Conservation (phyloP, 2,329 filamentous ascomycete species). For the Podosphaera fusca region DNA sequence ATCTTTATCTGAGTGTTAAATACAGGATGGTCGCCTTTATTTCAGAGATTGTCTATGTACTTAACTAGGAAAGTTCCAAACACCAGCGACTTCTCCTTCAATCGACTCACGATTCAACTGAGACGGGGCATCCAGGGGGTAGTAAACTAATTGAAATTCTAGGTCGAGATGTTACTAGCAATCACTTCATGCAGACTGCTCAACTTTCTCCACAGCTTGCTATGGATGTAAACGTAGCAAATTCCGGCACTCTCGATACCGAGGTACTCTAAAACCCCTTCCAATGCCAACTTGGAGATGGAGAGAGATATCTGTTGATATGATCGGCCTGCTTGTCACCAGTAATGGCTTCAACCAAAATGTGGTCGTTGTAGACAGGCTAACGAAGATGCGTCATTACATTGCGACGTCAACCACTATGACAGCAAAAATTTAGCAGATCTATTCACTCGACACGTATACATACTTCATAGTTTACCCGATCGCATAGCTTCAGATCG, state of each 20-base stretch:
- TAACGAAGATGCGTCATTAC: neutral
- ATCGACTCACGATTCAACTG: neutral
- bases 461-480: constrained; percentile 2
- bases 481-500: constrained; percentile 5
- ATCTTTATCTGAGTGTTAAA: neutral
- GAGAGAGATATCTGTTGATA: neutral
- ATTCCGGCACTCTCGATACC: neutral
- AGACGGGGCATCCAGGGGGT: neutral
- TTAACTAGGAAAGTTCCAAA: neutral
- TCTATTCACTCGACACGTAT: constrained; percentile 1
- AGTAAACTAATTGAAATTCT: neutral
- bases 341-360: neutral
- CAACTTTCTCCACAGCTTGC: neutral
- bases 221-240: neutral
- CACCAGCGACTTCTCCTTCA: neutral
- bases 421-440: neutral
- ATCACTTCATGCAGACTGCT: neutral
- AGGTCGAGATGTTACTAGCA: neutral
- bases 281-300: neutral
- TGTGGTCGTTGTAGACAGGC: neutral
- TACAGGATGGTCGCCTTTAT: neutral
- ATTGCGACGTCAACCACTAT: neutral
- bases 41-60: neutral
- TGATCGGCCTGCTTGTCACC: neutral
- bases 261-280: neutral